These are phyloP conservation scores for Mortierella hygrophila DNA, from an alignment of 192 early-diverging fungal species.

Conservation along the genomic window DNA sequence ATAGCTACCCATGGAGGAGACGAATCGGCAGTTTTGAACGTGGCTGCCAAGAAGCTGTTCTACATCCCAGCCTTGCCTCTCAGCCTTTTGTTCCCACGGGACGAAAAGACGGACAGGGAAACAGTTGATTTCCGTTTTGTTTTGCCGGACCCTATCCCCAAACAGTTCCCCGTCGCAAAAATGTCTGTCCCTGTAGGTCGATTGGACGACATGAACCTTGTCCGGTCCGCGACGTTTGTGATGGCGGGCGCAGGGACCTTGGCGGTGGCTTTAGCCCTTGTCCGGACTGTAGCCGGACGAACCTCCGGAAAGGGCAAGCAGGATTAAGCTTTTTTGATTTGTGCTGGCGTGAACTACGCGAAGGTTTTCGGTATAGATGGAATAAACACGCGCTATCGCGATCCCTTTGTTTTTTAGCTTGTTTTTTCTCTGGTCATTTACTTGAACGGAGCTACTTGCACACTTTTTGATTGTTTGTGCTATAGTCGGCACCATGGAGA, in stretches of 20 bases:
- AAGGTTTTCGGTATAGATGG: neutral
- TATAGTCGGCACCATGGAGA: no score
- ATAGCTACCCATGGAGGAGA: neutral
- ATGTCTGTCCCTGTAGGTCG: conserved; percentile 51
- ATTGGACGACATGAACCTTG: conserved; percentile 33
- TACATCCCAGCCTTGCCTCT: conserved; percentile 33
- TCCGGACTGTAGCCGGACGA: conserved; percentile 15
- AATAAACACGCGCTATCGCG: neutral
- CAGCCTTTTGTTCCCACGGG: conserved; percentile 9
- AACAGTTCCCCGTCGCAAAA: conserved; percentile 21
- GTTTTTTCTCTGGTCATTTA: neutral
- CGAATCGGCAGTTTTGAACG: neutral
- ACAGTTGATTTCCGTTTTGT: conserved; percentile 34
- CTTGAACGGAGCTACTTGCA: no score
- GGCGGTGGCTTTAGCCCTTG: conserved; percentile 18
- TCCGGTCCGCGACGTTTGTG: conserved; percentile 32
- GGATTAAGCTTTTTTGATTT: conserved; percentile 20
- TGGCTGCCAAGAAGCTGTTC: conserved; percentile 38
- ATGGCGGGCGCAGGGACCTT: conserved; percentile 38
- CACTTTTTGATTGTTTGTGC: no score
- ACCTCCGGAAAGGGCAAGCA: conserved; percentile 32
- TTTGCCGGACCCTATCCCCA: conserved; percentile 41
- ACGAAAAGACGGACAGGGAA: neutral
- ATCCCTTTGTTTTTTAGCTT: neutral
- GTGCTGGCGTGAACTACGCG: neutral